phyloP scores from a whole-genome alignment of 345 rosid genomes.

The Pugionium dolabratum region DNA sequence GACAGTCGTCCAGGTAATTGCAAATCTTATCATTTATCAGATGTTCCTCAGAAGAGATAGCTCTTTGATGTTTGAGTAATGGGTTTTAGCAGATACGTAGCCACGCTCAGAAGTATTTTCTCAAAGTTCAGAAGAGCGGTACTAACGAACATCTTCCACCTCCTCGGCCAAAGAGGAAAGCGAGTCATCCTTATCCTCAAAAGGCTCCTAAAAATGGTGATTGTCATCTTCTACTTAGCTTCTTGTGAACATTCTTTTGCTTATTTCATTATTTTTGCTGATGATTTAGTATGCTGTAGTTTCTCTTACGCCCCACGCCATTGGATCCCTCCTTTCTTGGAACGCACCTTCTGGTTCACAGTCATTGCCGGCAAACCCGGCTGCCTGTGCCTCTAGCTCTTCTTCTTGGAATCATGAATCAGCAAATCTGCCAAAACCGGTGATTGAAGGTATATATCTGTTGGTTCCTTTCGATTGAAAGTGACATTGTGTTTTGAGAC shows the following conservation, averaged over 20 bases:
- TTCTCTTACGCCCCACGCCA: constrained; percentile 48
- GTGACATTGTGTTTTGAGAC: constrained; percentile 35
- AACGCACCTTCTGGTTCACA: constrained; percentile 51
- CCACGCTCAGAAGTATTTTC: constrained; percentile 93
- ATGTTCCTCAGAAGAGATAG: background rate
- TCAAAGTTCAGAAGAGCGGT: constrained; percentile 91
- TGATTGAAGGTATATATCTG: constrained; percentile 43
- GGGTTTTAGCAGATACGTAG: constrained; percentile 72
- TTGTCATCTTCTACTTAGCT: background rate
- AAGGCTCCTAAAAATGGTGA: constrained; percentile 76
- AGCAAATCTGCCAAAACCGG: constrained; percentile 26
- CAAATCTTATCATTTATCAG: background rate
- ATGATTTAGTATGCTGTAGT: constrained; percentile 39
- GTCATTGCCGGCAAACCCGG: constrained; percentile 47
- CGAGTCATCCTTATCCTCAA: constrained; percentile 91
- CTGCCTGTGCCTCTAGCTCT: constrained; percentile 45
- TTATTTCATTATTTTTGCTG: constrained; percentile 22
- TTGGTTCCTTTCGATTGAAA: background rate
- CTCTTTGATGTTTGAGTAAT: constrained; percentile 14
- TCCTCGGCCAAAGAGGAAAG: constrained; percentile 95
- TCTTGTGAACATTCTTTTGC: background rate
- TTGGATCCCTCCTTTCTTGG: constrained; percentile 52
- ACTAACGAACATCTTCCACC: constrained; percentile 89
- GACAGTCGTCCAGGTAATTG: constrained; percentile 83
- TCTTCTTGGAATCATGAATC: constrained; percentile 42